Percentiles rank a stretch among this genome's conserved stretches.
Conservation (phyloP, 768 basidiomycete genomes). For the Boletus pseudo-olivaceus region DNA sequence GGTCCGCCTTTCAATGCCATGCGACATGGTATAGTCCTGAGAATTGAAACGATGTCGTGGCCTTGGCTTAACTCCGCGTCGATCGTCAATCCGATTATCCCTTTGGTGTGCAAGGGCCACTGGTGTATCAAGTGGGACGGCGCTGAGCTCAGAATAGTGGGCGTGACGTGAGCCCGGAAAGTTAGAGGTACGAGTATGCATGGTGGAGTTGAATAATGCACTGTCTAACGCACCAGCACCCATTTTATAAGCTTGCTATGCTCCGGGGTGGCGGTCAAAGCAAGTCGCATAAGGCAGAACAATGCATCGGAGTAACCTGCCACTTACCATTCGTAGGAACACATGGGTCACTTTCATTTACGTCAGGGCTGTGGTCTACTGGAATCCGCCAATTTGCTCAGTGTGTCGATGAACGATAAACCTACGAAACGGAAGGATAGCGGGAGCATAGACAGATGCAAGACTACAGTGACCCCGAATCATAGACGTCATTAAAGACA, state of each 20-base stretch:
- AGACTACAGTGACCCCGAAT: conserved; percentile 1
- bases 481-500: not conserved
- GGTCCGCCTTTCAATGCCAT: not conserved
- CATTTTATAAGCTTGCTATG: conserved; percentile 6
- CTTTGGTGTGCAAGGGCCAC: not conserved
- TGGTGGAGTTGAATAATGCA: not conserved
- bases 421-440: not conserved
- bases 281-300: conserved; percentile 5
- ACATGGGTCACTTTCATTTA: conserved; percentile 2
- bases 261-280: conserved; percentile 10
- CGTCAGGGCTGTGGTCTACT: not conserved
- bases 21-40: not conserved
- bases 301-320: conserved; percentile 5
- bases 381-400: not conserved
- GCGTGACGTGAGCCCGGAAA: not conserved
- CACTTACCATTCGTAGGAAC: conserved; percentile 5
- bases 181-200: conserved; percentile 3
- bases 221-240: not conserved
- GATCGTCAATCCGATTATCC: not conserved
- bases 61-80: not conserved
- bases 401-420: not conserved
- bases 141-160: conserved; percentile 1
- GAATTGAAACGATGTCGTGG: not conserved
- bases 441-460: not conserved
- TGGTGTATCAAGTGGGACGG: not conserved